Evolutionary conservation across 495 filamentous ascomycete species (phyloP), one percentile per base, ranked within the genome.

Genomic region (Penicillium canescens): DNA sequence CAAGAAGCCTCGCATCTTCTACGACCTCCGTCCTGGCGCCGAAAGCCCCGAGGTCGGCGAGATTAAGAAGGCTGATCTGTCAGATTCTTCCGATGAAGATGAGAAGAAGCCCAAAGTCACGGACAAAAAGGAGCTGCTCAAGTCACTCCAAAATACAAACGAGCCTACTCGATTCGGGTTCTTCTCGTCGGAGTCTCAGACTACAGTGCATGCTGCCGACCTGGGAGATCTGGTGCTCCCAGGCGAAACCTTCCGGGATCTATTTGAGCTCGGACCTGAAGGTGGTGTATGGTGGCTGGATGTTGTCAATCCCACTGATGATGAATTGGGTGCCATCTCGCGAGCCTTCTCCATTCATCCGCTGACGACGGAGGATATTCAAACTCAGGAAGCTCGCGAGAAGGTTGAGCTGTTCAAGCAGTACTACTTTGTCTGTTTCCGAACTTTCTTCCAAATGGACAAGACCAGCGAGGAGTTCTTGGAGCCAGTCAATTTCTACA

Each of bases 361-460:
- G 4, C 69, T 98, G 70, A 97, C 93, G 9, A 87, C 88, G 14
- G 93, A 98, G 72, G 93, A 98, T 77, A 96, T 98, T 55, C 82
- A 86, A 33, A 94, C 87, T 3, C 91, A 96, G 65, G 93, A 98
- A 75, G 86, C 91, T 13, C 91, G 93, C 20, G 93, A 98, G 74
- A 98, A 98, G 75, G 96, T 98, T 33, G 94, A 98, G 68, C 84
- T 98, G 31, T 98, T 98, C 74, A 87, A 90, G 24, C 87, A 90
- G 42, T 98, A 98, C 76, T 98, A 98, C 66, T 96, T 98, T 63
- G 91, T 96, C 46, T 96, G 89, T 67, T 98, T 98, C 81, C 86
- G 93, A 26, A 95, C 91, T 1, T 98, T 97, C 71, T 88, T 81
- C 54, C 90, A 92, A 54, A 74, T 85, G 58, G 91, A 95, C 60